A percentile compares a stretch with the other conserved stretches of the same genome.
These are phyloP conservation scores for Arthrobotrys sphaeroides DNA, from an alignment of 2,329 filamentous ascomycete species.

Conservation along the genomic window DNA sequence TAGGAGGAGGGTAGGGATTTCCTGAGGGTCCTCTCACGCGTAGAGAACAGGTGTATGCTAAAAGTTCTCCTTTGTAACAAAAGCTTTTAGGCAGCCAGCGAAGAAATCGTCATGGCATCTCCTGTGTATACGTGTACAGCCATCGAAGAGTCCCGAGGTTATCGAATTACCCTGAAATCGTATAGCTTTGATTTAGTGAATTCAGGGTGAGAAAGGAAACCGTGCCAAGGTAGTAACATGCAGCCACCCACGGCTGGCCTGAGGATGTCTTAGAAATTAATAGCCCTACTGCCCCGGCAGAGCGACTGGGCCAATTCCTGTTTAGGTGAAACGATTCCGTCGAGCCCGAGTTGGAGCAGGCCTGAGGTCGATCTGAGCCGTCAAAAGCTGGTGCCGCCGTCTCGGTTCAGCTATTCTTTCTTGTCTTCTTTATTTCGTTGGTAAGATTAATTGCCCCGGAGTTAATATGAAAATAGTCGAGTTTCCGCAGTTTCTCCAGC, in stretches of 20 bases:
- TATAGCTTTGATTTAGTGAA: slow-evolving; percentile 1
- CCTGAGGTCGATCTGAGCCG: background rate
- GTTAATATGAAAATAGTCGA: background rate
- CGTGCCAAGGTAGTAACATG: background rate
- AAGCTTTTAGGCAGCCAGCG: too few species aligned
- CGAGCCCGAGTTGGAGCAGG: background rate
- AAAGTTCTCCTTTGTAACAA: too few species aligned
- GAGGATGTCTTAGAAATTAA: background rate
- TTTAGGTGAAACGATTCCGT: background rate
- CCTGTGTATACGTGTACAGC: background rate
- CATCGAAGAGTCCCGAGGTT: background rate
- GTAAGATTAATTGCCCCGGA: background rate
- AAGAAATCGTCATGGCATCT: background rate
- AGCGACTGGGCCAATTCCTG: background rate
- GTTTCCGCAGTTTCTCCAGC: background rate
- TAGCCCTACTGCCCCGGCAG: background rate
- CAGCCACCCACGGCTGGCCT: background rate
- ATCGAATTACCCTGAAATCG: background rate
- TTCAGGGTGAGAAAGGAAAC: slow-evolving; percentile 1
- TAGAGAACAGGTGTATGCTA: too few species aligned
- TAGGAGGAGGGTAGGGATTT: slow-evolving; percentile 1
- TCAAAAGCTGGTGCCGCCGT: background rate
- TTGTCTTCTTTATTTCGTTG: too few species aligned
- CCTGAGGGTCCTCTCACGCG: background rate
- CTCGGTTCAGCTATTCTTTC: too few species aligned